These are phyloP conservation scores for Phytophthora pinifolia DNA, from an alignment of 352 stramenopile species.

Conservation along the genomic window DNA sequence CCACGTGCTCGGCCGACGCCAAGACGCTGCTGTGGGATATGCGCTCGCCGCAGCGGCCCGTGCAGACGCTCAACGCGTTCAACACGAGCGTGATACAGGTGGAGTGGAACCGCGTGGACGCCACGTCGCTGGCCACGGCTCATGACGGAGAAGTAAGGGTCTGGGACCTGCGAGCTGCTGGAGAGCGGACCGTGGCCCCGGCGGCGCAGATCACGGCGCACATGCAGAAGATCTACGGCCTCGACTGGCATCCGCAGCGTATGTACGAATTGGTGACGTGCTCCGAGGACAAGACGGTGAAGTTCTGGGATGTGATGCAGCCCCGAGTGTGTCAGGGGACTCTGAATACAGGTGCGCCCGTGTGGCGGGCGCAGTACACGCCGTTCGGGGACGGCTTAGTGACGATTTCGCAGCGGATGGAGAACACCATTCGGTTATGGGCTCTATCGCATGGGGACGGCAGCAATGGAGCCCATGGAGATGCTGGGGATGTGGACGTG, in stretches of 20 bases:
- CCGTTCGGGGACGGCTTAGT: slow-evolving; percentile 83
- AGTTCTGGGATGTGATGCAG: slow-evolving; percentile 78
- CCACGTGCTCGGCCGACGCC: slow-evolving; percentile 75
- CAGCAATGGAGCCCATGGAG: slow-evolving; percentile 11
- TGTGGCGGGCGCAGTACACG: slow-evolving; percentile 74
- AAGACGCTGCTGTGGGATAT: slow-evolving; percentile 85
- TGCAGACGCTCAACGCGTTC: slow-evolving; percentile 71
- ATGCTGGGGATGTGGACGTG: slow-evolving; percentile 15
- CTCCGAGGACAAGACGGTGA: slow-evolving; percentile 84
- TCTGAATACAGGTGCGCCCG: slow-evolving; percentile 59
- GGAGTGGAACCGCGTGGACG: slow-evolving; percentile 77
- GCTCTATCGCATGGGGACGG: slow-evolving; percentile 43
- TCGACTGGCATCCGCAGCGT: slow-evolving; percentile 81
- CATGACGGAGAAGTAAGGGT: slow-evolving; percentile 80
- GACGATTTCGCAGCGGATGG: slow-evolving; percentile 68
- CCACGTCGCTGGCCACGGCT: slow-evolving; percentile 68
- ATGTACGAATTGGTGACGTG: slow-evolving; percentile 84
- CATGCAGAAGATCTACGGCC: slow-evolving; percentile 83
- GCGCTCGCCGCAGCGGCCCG: slow-evolving; percentile 63
- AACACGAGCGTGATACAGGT: slow-evolving; percentile 70
- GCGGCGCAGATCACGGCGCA: slow-evolving; percentile 71
- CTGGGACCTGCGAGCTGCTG: slow-evolving; percentile 63
- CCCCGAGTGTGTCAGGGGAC: slow-evolving; percentile 62
- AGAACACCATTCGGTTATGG: slow-evolving; percentile 70
- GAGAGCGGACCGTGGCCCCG: slow-evolving; percentile 48